phyloP scores from a whole-genome alignment of 148 eudicot species.

The Polygonum aviculare region DNA sequence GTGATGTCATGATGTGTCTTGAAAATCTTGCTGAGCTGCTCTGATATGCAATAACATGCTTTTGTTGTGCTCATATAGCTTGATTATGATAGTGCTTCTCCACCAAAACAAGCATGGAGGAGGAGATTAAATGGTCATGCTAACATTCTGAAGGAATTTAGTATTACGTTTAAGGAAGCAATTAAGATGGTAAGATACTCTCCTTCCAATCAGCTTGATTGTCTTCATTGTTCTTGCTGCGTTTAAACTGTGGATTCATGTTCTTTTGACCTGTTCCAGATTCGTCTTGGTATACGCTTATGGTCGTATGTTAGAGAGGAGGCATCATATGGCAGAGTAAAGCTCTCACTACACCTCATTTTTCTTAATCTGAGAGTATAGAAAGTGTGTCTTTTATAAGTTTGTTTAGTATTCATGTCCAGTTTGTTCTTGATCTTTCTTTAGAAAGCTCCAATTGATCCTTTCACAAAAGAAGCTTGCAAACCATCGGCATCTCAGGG shows the following conservation, averaged over 20 bases:
- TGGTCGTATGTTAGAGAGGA: constrained; percentile 97
- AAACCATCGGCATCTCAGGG: constrained; percentile 97
- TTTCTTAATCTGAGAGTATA: background rate
- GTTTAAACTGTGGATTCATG: background rate
- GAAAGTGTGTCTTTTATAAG: background rate
- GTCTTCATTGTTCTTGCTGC: background rate
- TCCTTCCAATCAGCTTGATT: background rate
- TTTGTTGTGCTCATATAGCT: constrained; percentile 32
- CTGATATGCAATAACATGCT: background rate
- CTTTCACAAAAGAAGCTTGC: constrained; percentile 68
- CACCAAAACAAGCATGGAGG: constrained; percentile 94
- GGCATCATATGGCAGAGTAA: constrained; percentile 97
- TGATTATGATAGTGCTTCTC: constrained; percentile 90
- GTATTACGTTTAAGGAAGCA: constrained; percentile 87
- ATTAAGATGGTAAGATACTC: constrained; percentile 59
- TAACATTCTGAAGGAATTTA: constrained; percentile 85
- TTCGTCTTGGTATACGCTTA: constrained; percentile 86
- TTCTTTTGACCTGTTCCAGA: constrained; percentile 26
- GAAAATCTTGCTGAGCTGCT: background rate
- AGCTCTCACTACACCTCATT: constrained; percentile 8
- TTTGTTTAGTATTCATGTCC: constrained; percentile 2
- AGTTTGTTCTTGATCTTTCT: constrained; percentile 9
- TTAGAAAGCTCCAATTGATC: constrained; percentile 98
- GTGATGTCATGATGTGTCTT: background rate
- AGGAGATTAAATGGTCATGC: constrained; percentile 87